These are phyloP conservation scores for Aspergillus floridensis DNA, from an alignment of 2,329 filamentous ascomycete genomes.

Conservation along the genomic window DNA sequence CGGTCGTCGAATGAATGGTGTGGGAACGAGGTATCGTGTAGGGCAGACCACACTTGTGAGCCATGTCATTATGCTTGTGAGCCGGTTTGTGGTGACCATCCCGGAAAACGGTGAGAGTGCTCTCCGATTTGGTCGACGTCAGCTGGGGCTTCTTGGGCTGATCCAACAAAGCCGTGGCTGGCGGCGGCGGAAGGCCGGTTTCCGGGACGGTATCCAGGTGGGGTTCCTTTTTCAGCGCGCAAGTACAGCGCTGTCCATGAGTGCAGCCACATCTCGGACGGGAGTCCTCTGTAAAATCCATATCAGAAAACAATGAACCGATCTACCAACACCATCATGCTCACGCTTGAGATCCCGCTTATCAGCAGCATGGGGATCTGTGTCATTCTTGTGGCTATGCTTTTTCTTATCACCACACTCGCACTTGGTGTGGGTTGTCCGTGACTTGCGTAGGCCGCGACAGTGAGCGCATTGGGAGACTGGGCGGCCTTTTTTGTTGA, in stretches of 20 bases:
- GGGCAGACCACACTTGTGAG: slow-evolving; percentile 61
- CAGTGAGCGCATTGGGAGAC: slow-evolving; percentile 98
- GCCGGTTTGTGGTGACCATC: slow-evolving; percentile 65
- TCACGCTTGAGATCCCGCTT: slow-evolving; percentile 41
- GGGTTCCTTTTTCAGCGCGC: slow-evolving; percentile 59
- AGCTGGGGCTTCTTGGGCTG: slow-evolving; percentile 54
- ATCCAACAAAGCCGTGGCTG: slow-evolving; percentile 44
- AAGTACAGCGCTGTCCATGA: slow-evolving; percentile 60
- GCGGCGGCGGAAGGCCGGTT: slow-evolving; percentile 43
- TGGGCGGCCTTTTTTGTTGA: slow-evolving; percentile 95
- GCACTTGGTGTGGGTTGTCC: slow-evolving; percentile 90
- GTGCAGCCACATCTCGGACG: slow-evolving; percentile 50
- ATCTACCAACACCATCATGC: slow-evolving; percentile 29
- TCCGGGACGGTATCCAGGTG: slow-evolving; percentile 50
- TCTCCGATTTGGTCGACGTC: slow-evolving; percentile 58
- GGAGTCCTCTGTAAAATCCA: slow-evolving; percentile 34
- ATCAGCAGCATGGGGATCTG: slow-evolving; percentile 33
- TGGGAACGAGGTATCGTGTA: slow-evolving; percentile 60
- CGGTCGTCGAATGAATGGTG: slow-evolving; percentile 48
- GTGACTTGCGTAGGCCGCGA: slow-evolving; percentile 91
- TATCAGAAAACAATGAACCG: slow-evolving; percentile 32
- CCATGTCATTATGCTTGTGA: slow-evolving; percentile 63
- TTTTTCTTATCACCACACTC: slow-evolving; percentile 94
- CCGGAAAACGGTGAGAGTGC: slow-evolving; percentile 58
- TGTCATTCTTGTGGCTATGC: slow-evolving; percentile 43